Base-by-base conservation (phyloP, 805 yeast genomes). In the Lachancea dasiensis region DNA sequence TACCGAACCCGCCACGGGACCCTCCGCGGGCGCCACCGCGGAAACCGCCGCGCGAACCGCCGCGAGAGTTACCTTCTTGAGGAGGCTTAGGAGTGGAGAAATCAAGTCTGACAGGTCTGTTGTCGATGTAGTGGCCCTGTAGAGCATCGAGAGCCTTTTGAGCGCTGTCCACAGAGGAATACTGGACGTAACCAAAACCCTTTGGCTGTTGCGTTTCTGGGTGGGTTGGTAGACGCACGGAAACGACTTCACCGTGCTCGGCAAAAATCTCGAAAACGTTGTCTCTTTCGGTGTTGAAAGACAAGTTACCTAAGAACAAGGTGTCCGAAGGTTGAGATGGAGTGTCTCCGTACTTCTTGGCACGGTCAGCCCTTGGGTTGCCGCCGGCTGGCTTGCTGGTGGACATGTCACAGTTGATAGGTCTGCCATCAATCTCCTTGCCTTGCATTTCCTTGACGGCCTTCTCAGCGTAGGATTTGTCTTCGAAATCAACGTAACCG, bases 191-290 rank as follows among this genome's bases (percentile, higher is more conserved):
- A 51, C 97, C 98, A 70, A 92, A 92, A 52, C 98, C 98, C 78
- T 92, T 92, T 66, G 95, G 95, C 71, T 90, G 96, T 65, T 87
- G 95, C 49, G 97, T 89, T 66, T 90, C 97, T 59, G 96, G 97
- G 70, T 92, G 94, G 30, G 97, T 90, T 65, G 98, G 98, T 51
- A 92, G 72, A 73, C 98, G 82, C 53, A 87, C 89, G 46, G 95
- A 85, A 39, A 86, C 68, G 45, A 92, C 86, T 46, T 75, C 73
- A 62, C 96, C 97, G 64, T 75, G 73, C 58, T 75, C 76, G 51
- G 81, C 77, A 58, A 92, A 92, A 28, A 77, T 63, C 52, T 75
- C 78, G 64, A 72, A 81, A 51, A 92, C 70, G 45, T 68, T 68
- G 63, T 89, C 95, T 68, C 86, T 82, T 66, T 79, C 77, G 51